Evolutionary conservation across 2,329 filamentous ascomycete species (phyloP), one percentile per base, ranked within the genome.

Genomic region (Colletotrichum liaoningense): DNA sequence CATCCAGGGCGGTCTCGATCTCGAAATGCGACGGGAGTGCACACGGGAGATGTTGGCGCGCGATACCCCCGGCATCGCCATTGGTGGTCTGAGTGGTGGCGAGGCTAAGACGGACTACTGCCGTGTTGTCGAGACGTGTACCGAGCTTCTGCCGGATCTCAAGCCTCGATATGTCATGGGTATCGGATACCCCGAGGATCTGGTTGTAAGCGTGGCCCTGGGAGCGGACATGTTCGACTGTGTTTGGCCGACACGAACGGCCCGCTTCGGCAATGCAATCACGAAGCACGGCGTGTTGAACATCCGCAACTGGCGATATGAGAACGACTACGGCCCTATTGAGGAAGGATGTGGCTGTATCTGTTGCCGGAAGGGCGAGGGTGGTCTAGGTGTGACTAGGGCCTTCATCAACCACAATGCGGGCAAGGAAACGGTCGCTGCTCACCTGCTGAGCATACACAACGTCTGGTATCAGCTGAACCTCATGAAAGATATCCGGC

Each of bases 111-210:
- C 90, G 30, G 94, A 97, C 79, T 99, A 96, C 80, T 99, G 97
- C 84, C 91, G 91, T 79, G 97, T 98, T 26, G 95, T 98, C 30
- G 89, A 92, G 72, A 92, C 94, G 2, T 98, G 97, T 82, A 98
- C 97, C 1, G 89, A 87, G 38, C 83, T 98, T 72, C 87, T 99
- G 22, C 97, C 97, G 0, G 93, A 96, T 71, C 87, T 94, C 74
- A 99, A 99, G 84, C 97, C 97, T n/a, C 90, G 97, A 81, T 99
- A 99, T 84, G 96, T 99, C 70, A 99, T 99, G 97, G 97, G 97
- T 22, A 97, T 99, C 77, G 95, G 97, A 14, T 99, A 98, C 82
- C 97, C 97, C 1, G 97, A 98, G 84, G 97, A 99, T 80, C 87
- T 99, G 69, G 90, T 99, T 2, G 95, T 99, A 52, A 97, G 95